These are phyloP conservation scores for Penicillium sp. DNA, from an alignment of 2,329 filamentous ascomycete genomes.

Conservation along the genomic window DNA sequence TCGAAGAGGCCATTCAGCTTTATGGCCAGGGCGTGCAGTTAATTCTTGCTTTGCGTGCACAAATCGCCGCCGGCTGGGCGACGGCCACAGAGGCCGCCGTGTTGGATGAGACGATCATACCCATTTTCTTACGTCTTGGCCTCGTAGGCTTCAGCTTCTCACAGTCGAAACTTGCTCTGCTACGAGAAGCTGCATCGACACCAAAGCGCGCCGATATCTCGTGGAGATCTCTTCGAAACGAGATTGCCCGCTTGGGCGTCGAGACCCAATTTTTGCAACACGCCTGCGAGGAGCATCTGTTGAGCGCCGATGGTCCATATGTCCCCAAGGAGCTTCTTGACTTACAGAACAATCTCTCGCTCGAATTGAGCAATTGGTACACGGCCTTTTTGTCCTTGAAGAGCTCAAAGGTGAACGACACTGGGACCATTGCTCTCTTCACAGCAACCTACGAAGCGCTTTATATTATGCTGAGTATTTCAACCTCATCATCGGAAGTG, in stretches of 20 bases:
- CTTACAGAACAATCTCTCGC: constrained; percentile 12
- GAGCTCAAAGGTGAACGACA: constrained; percentile 11
- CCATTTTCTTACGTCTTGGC: constrained; percentile 26
- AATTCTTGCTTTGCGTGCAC: constrained; percentile 17
- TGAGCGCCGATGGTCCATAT: constrained; percentile 1
- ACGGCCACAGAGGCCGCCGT: constrained; percentile 9
- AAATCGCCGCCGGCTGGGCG: constrained; percentile 7
- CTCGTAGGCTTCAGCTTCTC: constrained; percentile 15
- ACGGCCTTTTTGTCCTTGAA: constrained; percentile 17
- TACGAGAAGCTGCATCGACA: constrained; percentile 10
- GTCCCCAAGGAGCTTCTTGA: constrained; percentile 13
- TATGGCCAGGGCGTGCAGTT: constrained; percentile 26
- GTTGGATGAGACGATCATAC: constrained; percentile 23
- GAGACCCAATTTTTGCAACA: constrained; percentile 23
- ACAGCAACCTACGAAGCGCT: constrained; percentile 21
- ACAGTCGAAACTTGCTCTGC: constrained; percentile 6
- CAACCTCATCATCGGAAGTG: constrained; percentile 15
- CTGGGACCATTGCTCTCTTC: constrained; percentile 18
- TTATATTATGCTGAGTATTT: constrained; percentile 18
- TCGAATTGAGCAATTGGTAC: constrained; percentile 20
- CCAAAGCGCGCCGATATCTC: constrained; percentile 11
- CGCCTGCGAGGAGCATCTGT: constrained; percentile 14
- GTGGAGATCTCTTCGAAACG: constrained; percentile 22
- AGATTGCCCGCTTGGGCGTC: constrained; percentile 18
- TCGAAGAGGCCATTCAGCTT: constrained; percentile 23